Conservation (phyloP, 345 rosid genomes). For the Stellera chamaejasme region DNA sequence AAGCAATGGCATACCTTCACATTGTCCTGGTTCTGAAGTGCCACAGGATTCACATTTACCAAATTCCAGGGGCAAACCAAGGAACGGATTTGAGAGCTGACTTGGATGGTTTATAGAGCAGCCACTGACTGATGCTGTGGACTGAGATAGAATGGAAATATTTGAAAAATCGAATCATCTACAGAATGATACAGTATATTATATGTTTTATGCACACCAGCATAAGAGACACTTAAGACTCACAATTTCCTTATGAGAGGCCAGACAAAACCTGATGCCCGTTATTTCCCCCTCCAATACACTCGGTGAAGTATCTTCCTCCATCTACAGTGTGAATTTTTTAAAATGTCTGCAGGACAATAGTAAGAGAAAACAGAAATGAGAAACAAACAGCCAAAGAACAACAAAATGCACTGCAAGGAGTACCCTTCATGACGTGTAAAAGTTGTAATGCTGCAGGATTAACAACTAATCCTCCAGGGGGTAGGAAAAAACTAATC, state of each 20-base stretch:
- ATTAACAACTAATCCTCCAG: background rate
- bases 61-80: constrained; percentile 86
- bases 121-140: constrained; percentile 64
- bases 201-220: constrained; percentile 1
- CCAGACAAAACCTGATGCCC: constrained; percentile 67
- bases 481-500: constrained; percentile 6
- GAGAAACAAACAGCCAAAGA: background rate
- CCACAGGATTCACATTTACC: constrained; percentile 96
- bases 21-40: constrained; percentile 66
- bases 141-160: constrained; percentile 21
- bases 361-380: background rate
- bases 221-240: constrained; percentile 25
- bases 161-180: constrained; percentile 3
- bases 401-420: background rate
- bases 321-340: constrained; percentile 32
- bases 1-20: constrained; percentile 55
- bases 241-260: constrained; percentile 61
- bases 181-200: background rate
- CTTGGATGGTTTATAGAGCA: constrained; percentile 59
- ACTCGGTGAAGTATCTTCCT: constrained; percentile 31
- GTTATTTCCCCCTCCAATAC: constrained; percentile 55
- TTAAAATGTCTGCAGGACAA: constrained; percentile 9
- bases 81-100: constrained; percentile 77
- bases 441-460: background rate
- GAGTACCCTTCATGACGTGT: background rate